Evolutionary conservation across 2,329 filamentous ascomycete genomes (phyloP), one percentile per base, ranked within the genome.

Genomic region (Purpureocillium takamizusanense): DNA sequence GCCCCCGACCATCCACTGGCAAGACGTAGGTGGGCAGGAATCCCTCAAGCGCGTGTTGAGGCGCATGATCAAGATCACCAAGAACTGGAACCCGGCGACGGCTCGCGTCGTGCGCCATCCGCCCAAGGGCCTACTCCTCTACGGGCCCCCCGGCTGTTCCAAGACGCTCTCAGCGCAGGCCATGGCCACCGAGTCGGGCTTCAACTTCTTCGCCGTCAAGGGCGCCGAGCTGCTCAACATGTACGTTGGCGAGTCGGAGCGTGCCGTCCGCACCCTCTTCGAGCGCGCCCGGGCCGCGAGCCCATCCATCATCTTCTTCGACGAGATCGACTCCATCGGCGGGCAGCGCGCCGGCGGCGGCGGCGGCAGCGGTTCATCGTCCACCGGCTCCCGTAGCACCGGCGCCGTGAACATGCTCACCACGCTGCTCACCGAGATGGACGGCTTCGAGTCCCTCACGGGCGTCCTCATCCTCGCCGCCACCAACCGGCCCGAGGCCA

Each of bases 241-340:
- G 86, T 97, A 95, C 60, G 89, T 97, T 14, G 90, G 90, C 44
- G 90, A 97, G 59, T 90, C 88, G 2, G 90, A 97, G 63, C 78
- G 87, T 10, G 81, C 83, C 7, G 75, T 95, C 31, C 79, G 90
- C 29, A 83, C 87, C 39, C 77, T 95, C 1, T 95, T 97, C 57
- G 75, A 81, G 38, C 85, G 89, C 50, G 90, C 90, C 1, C 74
- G 84, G 31, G 81, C 83, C n/a, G 89, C 88, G 8, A 80, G 81
- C 37, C 90, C 90, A 1, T 88, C 85, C 56, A 90, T 95, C 61
- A 88, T 97, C 51, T 97, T 95, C 70, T 95, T 95, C 48, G 89
- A 97, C 57, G 89, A 97, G 59, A 92, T 97, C 50, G 89, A 97
- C 62, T 81, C 86, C 4, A 90, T 97, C 45, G 84, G 60, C 52